Base-by-base conservation (phyloP, 2,329 filamentous ascomycete genomes). In the Penicillium aurantiogriseum region DNA sequence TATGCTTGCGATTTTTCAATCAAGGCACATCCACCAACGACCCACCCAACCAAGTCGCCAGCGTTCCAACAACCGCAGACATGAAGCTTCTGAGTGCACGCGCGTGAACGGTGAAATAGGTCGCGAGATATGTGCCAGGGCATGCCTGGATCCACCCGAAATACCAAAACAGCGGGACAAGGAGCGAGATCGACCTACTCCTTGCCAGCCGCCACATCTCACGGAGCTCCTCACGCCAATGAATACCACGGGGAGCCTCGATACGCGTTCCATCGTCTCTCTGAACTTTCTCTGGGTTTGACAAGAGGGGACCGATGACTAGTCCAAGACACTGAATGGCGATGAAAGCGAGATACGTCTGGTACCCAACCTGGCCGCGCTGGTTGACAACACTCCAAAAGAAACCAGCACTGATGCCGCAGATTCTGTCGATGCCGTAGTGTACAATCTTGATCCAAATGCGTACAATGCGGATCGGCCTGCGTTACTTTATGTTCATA, bases 241-340 rank as follows among this genome's bases (percentile, higher is more conserved):
- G 29, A 1, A 59, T 59, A 5, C 54, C 40, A 15, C 53, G 53
- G 11, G 57, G 53, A 3, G 69, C 68, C 53, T 71, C 62, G 27
- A 77, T 73, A 31, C 57, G 62, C 8, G 74, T 77, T 21, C 77
- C 76, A 49, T 81, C 77, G 13, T 73, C 71, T 21, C 79, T 72
- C 59, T 71, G 73, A 5, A 81, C 76, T 36, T 79, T 79, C 29
- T 77, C 70, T 0, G 80, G 78, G 11, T 76, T 74, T 0, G 78
- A 80, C 0, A 81, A 70, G 11, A 79, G 68, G 3, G 80, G 63
- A 0, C 73, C 78, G 15, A 80, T 68, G 8, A 76, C 69, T 0
- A 79, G 69, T 1, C 77, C 79, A 0, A 81, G 71, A 52, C 76
- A 80, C 64, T 80, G 79, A 44, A 81, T 77, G 21, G 76, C 77